A percentile compares a stretch with the other conserved stretches of the same genome.
Conservation (phyloP, 371 early-diverging fungal genomes). For the Gilbertella persicaria region DNA sequence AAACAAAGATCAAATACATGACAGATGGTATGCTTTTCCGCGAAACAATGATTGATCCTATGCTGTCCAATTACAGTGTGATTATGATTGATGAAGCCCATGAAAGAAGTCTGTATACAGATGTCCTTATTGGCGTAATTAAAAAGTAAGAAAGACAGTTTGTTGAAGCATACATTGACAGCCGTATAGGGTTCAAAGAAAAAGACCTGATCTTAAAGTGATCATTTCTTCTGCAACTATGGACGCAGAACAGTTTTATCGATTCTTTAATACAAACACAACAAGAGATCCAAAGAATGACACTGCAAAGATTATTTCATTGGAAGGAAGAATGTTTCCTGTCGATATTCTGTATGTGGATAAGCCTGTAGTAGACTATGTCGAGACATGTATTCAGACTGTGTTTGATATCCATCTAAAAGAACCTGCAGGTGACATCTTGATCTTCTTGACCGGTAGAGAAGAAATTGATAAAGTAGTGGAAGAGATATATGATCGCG, state of each 20-base stretch:
- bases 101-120: constrained; percentile 87
- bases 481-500: constrained; percentile 52
- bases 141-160: constrained; percentile 52
- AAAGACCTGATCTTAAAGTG: constrained; percentile 61
- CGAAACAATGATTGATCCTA: constrained; percentile 74
- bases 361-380: constrained; percentile 61
- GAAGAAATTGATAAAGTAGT: constrained; percentile 82
- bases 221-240: constrained; percentile 85
- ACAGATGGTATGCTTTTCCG: constrained; percentile 91
- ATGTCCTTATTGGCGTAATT: constrained; percentile 82
- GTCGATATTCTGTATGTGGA: constrained; percentile 69
- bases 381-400: constrained; percentile 62
- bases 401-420: constrained; percentile 67
- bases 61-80: constrained; percentile 77
- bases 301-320: constrained; percentile 61
- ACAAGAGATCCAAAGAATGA: constrained; percentile 45
- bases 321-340: constrained; percentile 75
- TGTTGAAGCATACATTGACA: not conserved
- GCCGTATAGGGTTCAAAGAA: constrained; percentile 55
- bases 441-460: constrained; percentile 84
- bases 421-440: constrained; percentile 75
- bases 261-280: constrained; percentile 59
- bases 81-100: constrained; percentile 96
- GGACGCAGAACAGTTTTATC: constrained; percentile 66
- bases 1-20: constrained; percentile 85